phyloP scores from a whole-genome alignment of 306 rosid genomes.

The Sophora flavescens region DNA sequence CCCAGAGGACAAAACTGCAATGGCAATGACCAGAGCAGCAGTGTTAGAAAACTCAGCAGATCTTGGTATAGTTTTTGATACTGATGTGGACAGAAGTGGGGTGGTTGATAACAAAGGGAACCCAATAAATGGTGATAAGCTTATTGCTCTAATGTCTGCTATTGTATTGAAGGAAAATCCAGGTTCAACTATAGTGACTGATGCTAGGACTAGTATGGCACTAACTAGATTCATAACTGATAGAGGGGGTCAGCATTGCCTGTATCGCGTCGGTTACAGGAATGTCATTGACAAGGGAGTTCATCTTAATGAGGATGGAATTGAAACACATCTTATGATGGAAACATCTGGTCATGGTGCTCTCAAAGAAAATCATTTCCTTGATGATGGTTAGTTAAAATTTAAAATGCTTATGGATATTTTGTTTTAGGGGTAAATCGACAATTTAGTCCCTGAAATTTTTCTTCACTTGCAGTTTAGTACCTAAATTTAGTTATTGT shows the following conservation, averaged over 20 bases:
- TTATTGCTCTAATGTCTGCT: constrained; percentile 87
- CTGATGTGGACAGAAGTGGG: constrained; percentile 91
- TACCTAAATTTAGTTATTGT: too few species aligned
- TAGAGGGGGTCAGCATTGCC: constrained; percentile 82
- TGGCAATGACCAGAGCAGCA: constrained; percentile 81
- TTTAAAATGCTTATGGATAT: not conserved
- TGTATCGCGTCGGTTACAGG: constrained; percentile 84
- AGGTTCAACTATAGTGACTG: constrained; percentile 78
- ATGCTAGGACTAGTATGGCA: constrained; percentile 84
- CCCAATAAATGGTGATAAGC: constrained; percentile 81
- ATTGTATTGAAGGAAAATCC: constrained; percentile 81
- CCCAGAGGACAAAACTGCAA: constrained; percentile 85
- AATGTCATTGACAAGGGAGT: constrained; percentile 90
- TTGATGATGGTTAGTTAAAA: constrained; percentile 79
- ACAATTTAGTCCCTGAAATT: not conserved
- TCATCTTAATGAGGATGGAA: constrained; percentile 71
- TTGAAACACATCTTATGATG: constrained; percentile 89
- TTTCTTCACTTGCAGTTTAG: too few species aligned
- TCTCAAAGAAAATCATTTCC: constrained; percentile 86
- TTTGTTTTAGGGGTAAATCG: not conserved
- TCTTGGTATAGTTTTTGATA: constrained; percentile 88
- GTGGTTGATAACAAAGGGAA: constrained; percentile 79
- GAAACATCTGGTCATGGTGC: constrained; percentile 97
- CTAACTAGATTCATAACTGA: constrained; percentile 71
- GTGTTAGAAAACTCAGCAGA: constrained; percentile 74